phyloP scores from a whole-genome alignment of 805 yeast species.

The Yarrowia bubula region DNA sequence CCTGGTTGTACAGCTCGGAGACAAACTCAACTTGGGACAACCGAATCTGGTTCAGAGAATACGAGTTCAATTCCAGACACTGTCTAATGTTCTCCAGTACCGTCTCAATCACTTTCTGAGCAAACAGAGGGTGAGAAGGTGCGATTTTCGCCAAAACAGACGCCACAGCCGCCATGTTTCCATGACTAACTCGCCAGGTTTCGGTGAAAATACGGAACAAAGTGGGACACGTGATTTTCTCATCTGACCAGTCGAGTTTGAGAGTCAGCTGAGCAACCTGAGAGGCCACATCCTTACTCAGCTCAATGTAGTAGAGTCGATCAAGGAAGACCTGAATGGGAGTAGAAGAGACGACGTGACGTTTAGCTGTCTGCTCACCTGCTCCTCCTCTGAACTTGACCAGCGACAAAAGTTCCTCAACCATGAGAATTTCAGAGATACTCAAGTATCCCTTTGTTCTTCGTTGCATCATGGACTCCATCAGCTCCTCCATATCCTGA shows the following conservation, averaged over 20 bases:
- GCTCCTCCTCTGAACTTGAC: slow-evolving; percentile 39
- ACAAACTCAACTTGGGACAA: slow-evolving; percentile 61
- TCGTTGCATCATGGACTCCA: slow-evolving; percentile 52
- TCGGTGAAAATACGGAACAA: slow-evolving; percentile 50
- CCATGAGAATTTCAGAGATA: slow-evolving; percentile 55
- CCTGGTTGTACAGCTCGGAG: slow-evolving; percentile 53
- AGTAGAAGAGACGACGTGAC: slow-evolving; percentile 33
- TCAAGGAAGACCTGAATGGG: slow-evolving; percentile 45
- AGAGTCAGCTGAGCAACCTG: slow-evolving; percentile 43
- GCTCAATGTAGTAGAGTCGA: slow-evolving; percentile 52
- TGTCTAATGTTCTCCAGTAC: slow-evolving; percentile 60
- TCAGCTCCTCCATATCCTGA: slow-evolving; percentile 60
- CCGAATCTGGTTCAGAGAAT: slow-evolving; percentile 56
- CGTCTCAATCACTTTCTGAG: slow-evolving; percentile 55
- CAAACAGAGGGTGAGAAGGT: slow-evolving; percentile 44
- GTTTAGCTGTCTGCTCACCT: slow-evolving; percentile 41
- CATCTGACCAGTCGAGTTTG: slow-evolving; percentile 49
- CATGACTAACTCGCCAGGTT: slow-evolving; percentile 63
- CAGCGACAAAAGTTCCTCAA: slow-evolving; percentile 47
- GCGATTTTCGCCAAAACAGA: slow-evolving; percentile 44
- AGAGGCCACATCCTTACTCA: slow-evolving; percentile 42
- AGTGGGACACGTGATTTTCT: slow-evolving; percentile 38
- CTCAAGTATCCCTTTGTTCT: slow-evolving; percentile 51
- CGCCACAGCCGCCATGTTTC: slow-evolving; percentile 52
- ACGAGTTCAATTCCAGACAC: slow-evolving; percentile 66